A percentile compares a stretch with the other conserved stretches of the same genome.
Evolutionary conservation across 2,329 filamentous ascomycete species (phyloP).

Genomic region (Paecilomyces dactylethromorphus): DNA sequence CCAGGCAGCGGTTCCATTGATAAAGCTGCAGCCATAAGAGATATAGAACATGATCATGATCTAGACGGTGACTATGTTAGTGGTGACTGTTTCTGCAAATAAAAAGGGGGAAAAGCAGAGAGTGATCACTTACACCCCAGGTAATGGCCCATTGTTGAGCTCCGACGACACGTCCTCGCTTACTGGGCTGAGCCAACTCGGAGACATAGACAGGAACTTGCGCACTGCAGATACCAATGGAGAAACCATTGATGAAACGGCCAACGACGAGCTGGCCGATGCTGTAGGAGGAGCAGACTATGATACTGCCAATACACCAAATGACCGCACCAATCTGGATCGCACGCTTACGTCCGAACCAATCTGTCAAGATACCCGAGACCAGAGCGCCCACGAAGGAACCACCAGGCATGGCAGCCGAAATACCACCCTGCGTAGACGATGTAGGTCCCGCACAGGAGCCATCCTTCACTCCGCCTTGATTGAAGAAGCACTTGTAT

Average conservation of each 20-base stretch:
- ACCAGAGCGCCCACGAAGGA: conserved; percentile 58
- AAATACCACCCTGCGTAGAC: conserved; percentile 61
- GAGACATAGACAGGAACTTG: conserved; percentile 65
- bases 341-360: conserved; percentile 46
- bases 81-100: neutral
- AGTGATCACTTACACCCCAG: conserved; percentile 39
- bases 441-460: conserved; percentile 43
- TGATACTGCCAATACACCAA: conserved; percentile 51
- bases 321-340: conserved; percentile 49
- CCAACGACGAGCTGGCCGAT: conserved; percentile 67
- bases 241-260: conserved; percentile 64
- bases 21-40: conserved; percentile 55
- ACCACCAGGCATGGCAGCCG: conserved; percentile 66
- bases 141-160: conserved; percentile 71
- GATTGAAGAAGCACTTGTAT: conserved; percentile 67
- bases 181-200: conserved; percentile 55
- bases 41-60: conserved; percentile 66
- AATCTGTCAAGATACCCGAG: conserved; percentile 51
- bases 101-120: neutral
- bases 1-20: conserved; percentile 53
- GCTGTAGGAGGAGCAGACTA: conserved; percentile 58
- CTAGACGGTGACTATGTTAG: conserved; percentile 5
- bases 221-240: conserved; percentile 67
- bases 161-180: conserved; percentile 58
- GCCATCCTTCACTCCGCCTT: conserved; percentile 32